These are phyloP conservation scores for Acer campestre DNA, from an alignment of 345 rosid genomes.

Conservation along the genomic window DNA sequence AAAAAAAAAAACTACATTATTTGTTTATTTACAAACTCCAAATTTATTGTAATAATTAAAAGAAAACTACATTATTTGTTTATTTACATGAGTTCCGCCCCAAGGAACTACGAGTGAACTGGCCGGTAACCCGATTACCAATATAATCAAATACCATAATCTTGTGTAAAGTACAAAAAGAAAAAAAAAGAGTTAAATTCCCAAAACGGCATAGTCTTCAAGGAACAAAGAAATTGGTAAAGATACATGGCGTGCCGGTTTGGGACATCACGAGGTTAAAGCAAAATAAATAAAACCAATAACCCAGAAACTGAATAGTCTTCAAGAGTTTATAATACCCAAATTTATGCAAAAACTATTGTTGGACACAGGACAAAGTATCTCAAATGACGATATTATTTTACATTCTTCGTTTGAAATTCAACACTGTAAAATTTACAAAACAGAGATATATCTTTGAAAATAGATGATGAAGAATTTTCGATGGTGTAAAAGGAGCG, in stretches of 20 bases:
- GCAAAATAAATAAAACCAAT: not conserved
- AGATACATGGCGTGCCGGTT: not conserved
- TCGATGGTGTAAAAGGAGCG: not conserved
- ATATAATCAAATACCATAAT: not conserved
- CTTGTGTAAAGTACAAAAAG: not conserved
- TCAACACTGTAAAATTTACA: conserved; percentile 3
- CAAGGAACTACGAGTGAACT: not conserved
- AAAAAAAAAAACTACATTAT: too few species aligned
- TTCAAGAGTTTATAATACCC: not conserved
- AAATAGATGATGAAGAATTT: not conserved
- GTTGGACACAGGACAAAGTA: not conserved
- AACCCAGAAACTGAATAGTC: not conserved
- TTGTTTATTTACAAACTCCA: too few species aligned
- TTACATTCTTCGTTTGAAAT: not conserved
- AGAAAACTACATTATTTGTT: too few species aligned
- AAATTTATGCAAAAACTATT: not conserved
- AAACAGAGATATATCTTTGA: not conserved
- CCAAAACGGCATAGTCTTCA: conserved; percentile 9
- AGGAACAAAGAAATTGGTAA: not conserved
- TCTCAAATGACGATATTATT: not conserved
- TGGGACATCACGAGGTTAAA: conserved; percentile 9
- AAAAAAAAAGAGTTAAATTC: not conserved
- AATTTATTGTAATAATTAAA: too few species aligned
- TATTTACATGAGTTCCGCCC: not conserved
- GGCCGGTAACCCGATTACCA: not conserved